A percentile compares a stretch with the other conserved stretches of the same genome.
Evolutionary conservation across 2,329 filamentous ascomycete genomes (phyloP).

Genomic region (Exophiala calicioides): DNA sequence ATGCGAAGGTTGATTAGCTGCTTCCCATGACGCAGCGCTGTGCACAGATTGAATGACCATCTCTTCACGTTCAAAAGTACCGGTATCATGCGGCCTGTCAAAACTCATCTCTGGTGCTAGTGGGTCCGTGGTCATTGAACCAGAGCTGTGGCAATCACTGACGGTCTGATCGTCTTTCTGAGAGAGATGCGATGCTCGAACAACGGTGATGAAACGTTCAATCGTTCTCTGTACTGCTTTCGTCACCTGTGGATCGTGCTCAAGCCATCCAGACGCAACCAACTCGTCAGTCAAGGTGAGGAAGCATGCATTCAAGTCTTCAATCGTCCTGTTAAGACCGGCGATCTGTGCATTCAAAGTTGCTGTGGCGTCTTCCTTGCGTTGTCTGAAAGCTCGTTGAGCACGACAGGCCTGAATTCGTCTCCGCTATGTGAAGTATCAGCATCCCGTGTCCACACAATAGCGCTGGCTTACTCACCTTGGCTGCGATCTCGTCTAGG

Average conservation of each 20-base stretch:
- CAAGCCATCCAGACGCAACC: constrained; percentile 5
- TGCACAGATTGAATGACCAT: constrained; percentile 3
- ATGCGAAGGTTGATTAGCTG: constrained; percentile 1
- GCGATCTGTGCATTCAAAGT: constrained; percentile 1
- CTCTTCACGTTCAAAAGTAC: neutral
- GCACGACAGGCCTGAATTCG: constrained; percentile 5
- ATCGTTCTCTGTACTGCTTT: constrained; percentile 4
- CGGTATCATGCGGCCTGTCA: neutral
- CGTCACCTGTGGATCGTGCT: constrained; percentile 5
- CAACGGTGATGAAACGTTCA: constrained; percentile 2
- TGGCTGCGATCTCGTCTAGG: constrained; percentile 4
- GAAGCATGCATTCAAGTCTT: constrained; percentile 5
- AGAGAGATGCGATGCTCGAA: constrained; percentile 1
- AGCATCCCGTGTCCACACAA: constrained; percentile 1
- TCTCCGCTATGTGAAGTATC: constrained; percentile 4
- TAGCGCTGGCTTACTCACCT: neutral
- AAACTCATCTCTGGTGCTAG: neutral
- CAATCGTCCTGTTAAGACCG: constrained; percentile 1
- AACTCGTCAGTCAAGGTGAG: constrained; percentile 3
- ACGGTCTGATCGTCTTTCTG: neutral
- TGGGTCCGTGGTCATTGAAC: no score
- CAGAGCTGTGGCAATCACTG: constrained; percentile 1
- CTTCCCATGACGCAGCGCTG: neutral
- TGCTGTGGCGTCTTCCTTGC: constrained; percentile 9
- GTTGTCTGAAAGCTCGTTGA: constrained; percentile 12